Percentiles rank a stretch among this genome's conserved stretches.
phyloP scores from a whole-genome alignment of 495 filamentous ascomycete species.

The Talaromyces adpressus region DNA sequence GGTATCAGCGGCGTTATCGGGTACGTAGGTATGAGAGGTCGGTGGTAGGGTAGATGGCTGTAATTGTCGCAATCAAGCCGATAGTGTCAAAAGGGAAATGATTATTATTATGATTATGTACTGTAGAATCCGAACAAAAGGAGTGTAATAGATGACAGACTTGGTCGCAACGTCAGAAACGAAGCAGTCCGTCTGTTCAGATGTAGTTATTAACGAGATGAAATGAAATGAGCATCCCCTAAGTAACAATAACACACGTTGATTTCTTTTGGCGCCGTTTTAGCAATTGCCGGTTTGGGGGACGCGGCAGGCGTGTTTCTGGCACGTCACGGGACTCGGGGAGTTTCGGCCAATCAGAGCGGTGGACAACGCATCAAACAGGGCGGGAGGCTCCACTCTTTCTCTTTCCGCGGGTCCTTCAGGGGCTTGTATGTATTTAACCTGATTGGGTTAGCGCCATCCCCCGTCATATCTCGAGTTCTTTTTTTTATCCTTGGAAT shows the following conservation, averaged over 20 bases:
- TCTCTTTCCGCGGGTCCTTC: constrained; percentile 11
- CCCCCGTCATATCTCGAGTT: not conserved
- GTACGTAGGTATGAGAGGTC: no score
- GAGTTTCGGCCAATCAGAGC: not conserved
- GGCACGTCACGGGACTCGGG: constrained; percentile 4
- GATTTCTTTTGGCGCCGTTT: not conserved
- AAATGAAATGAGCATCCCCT: not conserved
- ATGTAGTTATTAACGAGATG: not conserved
- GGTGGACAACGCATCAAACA: not conserved
- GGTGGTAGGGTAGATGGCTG: not conserved
- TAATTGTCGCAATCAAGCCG: not conserved
- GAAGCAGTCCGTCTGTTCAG: not conserved
- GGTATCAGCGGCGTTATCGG: not conserved
- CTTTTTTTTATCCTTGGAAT: not conserved
- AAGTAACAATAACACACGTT: not conserved
- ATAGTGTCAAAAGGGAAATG: not conserved
- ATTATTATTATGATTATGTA: constrained; percentile 7
- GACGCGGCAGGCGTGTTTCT: constrained; percentile 13
- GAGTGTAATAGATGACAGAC: not conserved
- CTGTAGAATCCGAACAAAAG: not conserved
- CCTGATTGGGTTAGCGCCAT: constrained; percentile 15
- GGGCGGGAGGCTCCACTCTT: not conserved
- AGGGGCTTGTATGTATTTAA: constrained; percentile 21
- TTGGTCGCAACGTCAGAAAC: not conserved
- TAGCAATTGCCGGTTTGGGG: not conserved